phyloP scores from a whole-genome alignment of 2,329 filamentous ascomycete species.

The Fusarium sp. region DNA sequence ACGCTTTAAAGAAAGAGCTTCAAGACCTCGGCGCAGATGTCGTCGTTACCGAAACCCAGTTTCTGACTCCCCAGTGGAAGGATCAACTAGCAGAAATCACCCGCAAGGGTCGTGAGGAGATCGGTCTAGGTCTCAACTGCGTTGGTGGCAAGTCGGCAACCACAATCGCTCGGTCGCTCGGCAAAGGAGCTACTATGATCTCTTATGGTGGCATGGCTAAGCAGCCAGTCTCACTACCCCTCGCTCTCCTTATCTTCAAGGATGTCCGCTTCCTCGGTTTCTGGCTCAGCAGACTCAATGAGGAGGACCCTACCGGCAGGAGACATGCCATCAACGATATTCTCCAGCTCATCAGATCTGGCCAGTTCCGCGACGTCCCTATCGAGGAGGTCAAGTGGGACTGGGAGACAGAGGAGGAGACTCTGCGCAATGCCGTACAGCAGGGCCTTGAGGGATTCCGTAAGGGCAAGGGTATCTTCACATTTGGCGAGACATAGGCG shows the following conservation, averaged over 20 bases:
- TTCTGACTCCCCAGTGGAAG: conserved; percentile 66
- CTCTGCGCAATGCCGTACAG: conserved; percentile 77
- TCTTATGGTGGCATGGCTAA: conserved; percentile 97
- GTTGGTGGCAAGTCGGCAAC: conserved; percentile 89
- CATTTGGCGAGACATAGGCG: conserved; percentile 70
- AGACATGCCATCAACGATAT: conserved; percentile 85
- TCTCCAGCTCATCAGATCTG: conserved; percentile 74
- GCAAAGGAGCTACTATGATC: conserved; percentile 76
- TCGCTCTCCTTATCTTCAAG: conserved; percentile 91
- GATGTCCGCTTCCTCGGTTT: conserved; percentile 90
- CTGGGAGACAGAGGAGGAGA: conserved; percentile 77
- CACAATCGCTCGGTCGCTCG: conserved; percentile 77
- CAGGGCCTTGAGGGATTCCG: conserved; percentile 85
- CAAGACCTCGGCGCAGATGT: conserved; percentile 62
- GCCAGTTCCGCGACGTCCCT: conserved; percentile 83
- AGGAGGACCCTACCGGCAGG: conserved; percentile 76
- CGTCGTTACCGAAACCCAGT: conserved; percentile 65
- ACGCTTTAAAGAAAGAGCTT: conserved; percentile 63
- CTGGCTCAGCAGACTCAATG: conserved; percentile 92
- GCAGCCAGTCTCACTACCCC: conserved; percentile 82
- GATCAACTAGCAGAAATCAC: conserved; percentile 71
- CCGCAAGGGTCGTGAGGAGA: conserved; percentile 72
- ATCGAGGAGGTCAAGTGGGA: conserved; percentile 84
- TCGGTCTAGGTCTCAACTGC: conserved; percentile 88
- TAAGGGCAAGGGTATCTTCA: conserved; percentile 88